These are phyloP conservation scores for Chlorokybus atmophyticus DNA, from an alignment of 139 green algal species.

Conservation along the genomic window DNA sequence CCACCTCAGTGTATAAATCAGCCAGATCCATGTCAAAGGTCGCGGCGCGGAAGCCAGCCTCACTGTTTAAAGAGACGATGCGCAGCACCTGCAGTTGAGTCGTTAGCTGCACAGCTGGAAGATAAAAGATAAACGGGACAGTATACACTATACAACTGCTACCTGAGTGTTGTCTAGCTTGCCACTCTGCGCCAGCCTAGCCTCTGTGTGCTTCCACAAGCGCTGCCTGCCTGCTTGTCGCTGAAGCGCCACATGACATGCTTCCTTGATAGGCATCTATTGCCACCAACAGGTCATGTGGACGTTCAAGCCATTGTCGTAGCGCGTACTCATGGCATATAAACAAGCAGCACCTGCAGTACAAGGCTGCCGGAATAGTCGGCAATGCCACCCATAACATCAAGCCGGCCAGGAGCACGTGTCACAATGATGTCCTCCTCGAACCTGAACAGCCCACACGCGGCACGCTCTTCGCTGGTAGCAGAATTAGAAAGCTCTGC, in stretches of 20 bases:
- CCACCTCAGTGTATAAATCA: too few relatives aligned
- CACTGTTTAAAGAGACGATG: slow-evolving; percentile 42
- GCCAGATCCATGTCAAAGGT: slow-evolving; percentile 50
- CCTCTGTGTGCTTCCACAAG: slow-evolving; percentile 43
- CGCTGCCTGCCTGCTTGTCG: slow-evolving; percentile 2
- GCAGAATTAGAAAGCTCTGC: too few relatives aligned
- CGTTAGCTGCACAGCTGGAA: too few relatives aligned
- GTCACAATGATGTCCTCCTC: slow-evolving; percentile 45
- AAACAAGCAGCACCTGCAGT: slow-evolving; percentile 40
- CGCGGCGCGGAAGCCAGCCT: slow-evolving; percentile 39
- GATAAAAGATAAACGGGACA: too few relatives aligned
- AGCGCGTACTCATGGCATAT: too few relatives aligned
- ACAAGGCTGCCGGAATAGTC: slow-evolving; percentile 86
- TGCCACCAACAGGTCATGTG: too few relatives aligned
- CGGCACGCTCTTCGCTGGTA: too few relatives aligned
- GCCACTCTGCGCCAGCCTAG: too few relatives aligned
- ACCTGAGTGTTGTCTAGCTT: too few relatives aligned
- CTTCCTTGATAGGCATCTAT: slow-evolving; percentile 71
- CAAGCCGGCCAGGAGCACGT: slow-evolving; percentile 74
- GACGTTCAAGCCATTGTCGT: too few relatives aligned
- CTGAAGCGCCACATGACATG: slow-evolving; percentile 75
- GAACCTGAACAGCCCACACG: slow-evolving; percentile 40
- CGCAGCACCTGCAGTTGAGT: slow-evolving; percentile 6
- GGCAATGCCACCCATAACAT: slow-evolving; percentile 94
- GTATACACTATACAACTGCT: too few relatives aligned